Base-by-base conservation (phyloP, 331 rosid genomes). In the Dryas integrifolia region DNA sequence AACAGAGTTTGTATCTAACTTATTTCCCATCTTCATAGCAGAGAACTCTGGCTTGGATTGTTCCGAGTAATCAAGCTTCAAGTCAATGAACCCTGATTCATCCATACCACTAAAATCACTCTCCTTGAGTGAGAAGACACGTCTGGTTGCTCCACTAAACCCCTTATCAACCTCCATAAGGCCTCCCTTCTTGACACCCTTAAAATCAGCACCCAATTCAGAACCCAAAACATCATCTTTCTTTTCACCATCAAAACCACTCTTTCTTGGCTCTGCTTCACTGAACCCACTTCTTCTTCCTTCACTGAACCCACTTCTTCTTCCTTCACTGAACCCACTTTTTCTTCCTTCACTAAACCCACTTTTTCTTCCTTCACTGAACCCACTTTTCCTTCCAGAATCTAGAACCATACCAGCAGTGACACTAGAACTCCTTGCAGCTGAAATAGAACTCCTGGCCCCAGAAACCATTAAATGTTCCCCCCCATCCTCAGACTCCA, bases 381-480 rank as follows among this genome's bases (percentile, higher is more conserved):
- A 84, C 6, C 87, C 87, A 52, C 98, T 94, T 77, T 96, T 87
- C 50, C 97, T 85, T 1, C 90, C 99, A 5, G 98, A 92, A 66
- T 92, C 98, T 35, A 90, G 75, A 35, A 85, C 66, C 69, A 87
- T 18, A 47, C 90, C 90, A 0, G 85, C 94, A 73, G 93, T 95
- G 18, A 92, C 97, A 16, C 96, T 90, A 1, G 99, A 96, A 67
- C 97, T 96, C 48, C 99, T 83, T 0, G 99, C 98, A 7, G 92
- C 98, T 6, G 97, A 94, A 13, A 94, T 91, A 0, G 98, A 94
- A 66, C 98, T 94, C 74, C 98, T 82, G 5, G 96, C 96, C 13
- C 90, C 98, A 1, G 96, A 92, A 30, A 84, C 76, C 70, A 84
- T 81, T 26, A 86, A 76, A 55, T 73, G 77, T 18, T 92, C 92